Evolutionary conservation across 2,329 filamentous ascomycete species (phyloP), one percentile per base, ranked within the genome.

Genomic region (Penicillium griseofulvum): DNA sequence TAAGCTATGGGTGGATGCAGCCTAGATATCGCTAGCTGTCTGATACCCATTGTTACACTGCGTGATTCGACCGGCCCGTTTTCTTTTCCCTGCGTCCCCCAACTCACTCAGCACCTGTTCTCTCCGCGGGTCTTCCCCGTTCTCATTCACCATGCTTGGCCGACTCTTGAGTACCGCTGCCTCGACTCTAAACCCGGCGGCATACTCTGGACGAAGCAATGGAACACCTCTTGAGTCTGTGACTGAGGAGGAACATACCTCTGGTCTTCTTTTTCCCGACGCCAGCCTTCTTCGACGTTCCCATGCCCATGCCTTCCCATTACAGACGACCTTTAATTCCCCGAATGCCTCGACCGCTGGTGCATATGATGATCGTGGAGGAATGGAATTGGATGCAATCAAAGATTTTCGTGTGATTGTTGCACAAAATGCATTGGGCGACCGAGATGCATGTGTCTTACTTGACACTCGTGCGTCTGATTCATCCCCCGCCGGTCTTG

Each of bases 221-320:
- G 59, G 69, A 16, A 65, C 69, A 24, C 71, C 73, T 29, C 71
- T 78, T 19, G 77, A 80, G 60, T 80, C 77, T 24, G 74, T 78
- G 24, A 79, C 76, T 1, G 77, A 80, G 57, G 77, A 80, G 60
- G 76, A 78, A 58, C 77, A 80, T 59, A 80, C 77, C 5, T 76
- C 76, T 43, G 74, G 75, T 37, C 70, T 80, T 43, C 67, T 80
- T 50, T 80, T 78, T 58, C 78, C 77, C 33, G 76, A 78, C 64
- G 70, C 72, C 38, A 76, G 69, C 55, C 67, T 74, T 14, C 74
- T 75, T 52, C 72, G 73, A 52, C 72, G 69, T 34, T 76, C 74
- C 41, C 70, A 72, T 61, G 70, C 66, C 45, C 70, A 74, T 60
- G 70, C 71, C n/a, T 75, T 71, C 57, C 72, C 72, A 55, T 66